phyloP scores from a whole-genome alignment of 768 basidiomycete genomes.

The Lentinula boryana region DNA sequence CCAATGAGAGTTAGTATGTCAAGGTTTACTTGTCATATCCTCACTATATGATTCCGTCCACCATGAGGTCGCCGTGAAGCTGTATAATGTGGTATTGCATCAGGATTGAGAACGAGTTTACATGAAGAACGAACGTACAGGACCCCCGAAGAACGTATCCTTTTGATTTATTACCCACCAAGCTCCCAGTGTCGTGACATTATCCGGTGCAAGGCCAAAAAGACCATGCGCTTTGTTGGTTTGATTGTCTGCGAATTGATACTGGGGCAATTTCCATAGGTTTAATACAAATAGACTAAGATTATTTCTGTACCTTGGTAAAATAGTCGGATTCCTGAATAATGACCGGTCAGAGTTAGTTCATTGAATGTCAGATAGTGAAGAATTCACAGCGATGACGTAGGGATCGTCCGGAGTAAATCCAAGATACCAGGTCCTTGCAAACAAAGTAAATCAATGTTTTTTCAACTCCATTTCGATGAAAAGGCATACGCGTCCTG shows the following conservation, averaged over 20 bases:
- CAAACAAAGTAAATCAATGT: neutral
- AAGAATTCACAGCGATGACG: constrained; percentile 12
- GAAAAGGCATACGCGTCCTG: constrained; percentile 16
- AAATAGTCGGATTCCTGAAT: constrained; percentile 20
- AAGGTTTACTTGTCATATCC: neutral
- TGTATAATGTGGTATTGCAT: neutral
- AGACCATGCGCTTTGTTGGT: constrained; percentile 23
- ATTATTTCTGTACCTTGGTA: constrained; percentile 13
- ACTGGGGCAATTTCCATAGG: constrained; percentile 9
- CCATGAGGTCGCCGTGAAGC: constrained; percentile 8
- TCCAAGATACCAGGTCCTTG: constrained; percentile 21
- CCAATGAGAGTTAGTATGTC: too few species aligned
- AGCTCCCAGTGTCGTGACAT: constrained; percentile 14
- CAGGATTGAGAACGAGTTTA: neutral
- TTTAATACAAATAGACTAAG: neutral
- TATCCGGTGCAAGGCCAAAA: constrained; percentile 5
- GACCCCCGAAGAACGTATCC: constrained; percentile 17
- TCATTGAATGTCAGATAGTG: neutral
- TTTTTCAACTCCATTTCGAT: neutral
- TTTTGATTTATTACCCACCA: constrained; percentile 24
- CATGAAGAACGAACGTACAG: neutral
- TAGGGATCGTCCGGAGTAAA: constrained; percentile 16
- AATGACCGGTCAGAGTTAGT: neutral
- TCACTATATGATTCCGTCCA: constrained; percentile 9
- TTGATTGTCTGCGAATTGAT: constrained; percentile 22